Base-by-base conservation (phyloP, 495 filamentous ascomycete species). In the Tuber umbilicatum region DNA sequence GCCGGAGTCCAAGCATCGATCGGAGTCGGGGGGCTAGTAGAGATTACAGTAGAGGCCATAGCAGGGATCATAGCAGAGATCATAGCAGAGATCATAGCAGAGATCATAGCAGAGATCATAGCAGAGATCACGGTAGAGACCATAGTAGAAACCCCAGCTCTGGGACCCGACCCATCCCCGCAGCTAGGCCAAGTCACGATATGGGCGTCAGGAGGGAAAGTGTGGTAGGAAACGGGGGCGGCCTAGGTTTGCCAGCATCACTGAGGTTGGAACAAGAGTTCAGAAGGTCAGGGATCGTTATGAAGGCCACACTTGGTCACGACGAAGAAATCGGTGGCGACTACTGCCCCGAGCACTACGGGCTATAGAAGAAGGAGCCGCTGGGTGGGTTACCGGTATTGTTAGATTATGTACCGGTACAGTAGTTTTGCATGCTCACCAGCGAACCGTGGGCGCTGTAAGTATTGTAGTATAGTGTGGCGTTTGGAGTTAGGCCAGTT, bases 221-320 rank as follows among this genome's bases (percentile, higher is more conserved):
- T 39, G 67, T 17, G 43, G 9, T 38, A 23, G 42, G 41, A 21
- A 35, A 45, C 27, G 74, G 38, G 43, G 64, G 64, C 23, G 67
- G 74, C 1, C 27, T 76, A 35, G 71, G 71, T n/a, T 45, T 75
- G 10, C 60, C 74, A 23, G 55, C 60, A 35, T 67, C 71, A 23
- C 72, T 73, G 7, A 70, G 74, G 67, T 60, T 43, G 37, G 74
- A 73, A 73, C 72, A 72, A 70, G 74, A 73, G 17, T 35, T 73
- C 71, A 73, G 74, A 27, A 73, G 71, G 41, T 73, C 70, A 19
- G 71, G 74, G 3, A 40, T 76, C 17, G 31, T 76, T 50, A 76
- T 76, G 74, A 69, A 45, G n/a, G 74, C 74, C 40, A 76, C 74
- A n/a, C 38, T 76, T 17, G 71, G 74, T 3, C 74, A 76, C 69